phyloP scores from a whole-genome alignment of 306 rosid genomes.

The Castanea mollissima region DNA sequence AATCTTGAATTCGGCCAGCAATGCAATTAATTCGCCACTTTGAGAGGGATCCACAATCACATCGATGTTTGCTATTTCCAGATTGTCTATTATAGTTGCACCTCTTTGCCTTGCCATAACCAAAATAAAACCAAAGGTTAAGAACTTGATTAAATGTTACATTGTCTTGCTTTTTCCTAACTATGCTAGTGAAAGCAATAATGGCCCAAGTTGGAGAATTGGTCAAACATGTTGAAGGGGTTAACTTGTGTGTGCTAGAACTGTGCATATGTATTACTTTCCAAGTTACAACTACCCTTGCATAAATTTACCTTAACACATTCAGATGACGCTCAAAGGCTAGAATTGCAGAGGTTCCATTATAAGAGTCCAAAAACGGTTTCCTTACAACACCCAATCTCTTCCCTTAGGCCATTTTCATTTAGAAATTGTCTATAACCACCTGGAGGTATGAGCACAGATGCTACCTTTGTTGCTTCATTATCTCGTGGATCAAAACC shows the following conservation, averaged over 20 bases:
- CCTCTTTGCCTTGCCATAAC: slow-evolving; percentile 20
- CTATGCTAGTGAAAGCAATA: neutral
- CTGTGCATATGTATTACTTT: neutral
- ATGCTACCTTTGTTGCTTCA: slow-evolving; percentile 46
- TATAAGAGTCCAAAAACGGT: slow-evolving; percentile 31
- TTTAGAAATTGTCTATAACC: slow-evolving; percentile 59
- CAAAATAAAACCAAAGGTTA: neutral
- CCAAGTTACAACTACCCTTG: neutral
- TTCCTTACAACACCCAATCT: slow-evolving; percentile 59
- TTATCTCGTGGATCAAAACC: slow-evolving; percentile 59
- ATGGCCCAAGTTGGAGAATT: neutral
- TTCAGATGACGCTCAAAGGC: slow-evolving; percentile 44
- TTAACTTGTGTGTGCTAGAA: neutral
- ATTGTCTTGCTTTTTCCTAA: neutral
- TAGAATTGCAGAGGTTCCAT: slow-evolving; percentile 30
- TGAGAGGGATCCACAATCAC: slow-evolving; percentile 9
- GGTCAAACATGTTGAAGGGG: neutral
- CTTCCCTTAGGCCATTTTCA: slow-evolving; percentile 61
- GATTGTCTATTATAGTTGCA: slow-evolving; percentile 29
- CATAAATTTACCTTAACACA: slow-evolving; percentile 30
- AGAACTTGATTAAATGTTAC: neutral
- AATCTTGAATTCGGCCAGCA: slow-evolving; percentile 28
- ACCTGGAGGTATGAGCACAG: slow-evolving; percentile 46
- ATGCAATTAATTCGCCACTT: slow-evolving; percentile 21
- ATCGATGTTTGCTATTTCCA: slow-evolving; percentile 27